A percentile compares a stretch with the other conserved stretches of the same genome.
Evolutionary conservation across 257 asterid species (phyloP).

Genomic region (Capsicum rhomboideum): DNA sequence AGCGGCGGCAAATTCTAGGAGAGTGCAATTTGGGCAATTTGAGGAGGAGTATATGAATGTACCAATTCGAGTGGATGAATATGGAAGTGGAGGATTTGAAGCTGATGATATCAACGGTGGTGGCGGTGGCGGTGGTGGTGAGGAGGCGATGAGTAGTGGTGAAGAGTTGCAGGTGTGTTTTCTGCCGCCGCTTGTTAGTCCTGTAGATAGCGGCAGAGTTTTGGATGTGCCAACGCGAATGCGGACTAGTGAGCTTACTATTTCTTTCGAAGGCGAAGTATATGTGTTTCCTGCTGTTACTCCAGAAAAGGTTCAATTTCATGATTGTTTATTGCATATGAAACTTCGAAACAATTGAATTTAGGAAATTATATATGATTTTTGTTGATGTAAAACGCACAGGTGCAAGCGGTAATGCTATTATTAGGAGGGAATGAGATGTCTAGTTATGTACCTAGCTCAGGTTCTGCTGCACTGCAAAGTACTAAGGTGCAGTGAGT

Average conservation of each 20-base stretch:
- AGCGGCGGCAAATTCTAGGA: neutral
- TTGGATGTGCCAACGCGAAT: neutral
- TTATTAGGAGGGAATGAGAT: constrained; percentile 30
- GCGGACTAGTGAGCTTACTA: constrained; percentile 42
- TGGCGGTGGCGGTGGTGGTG: constrained; percentile 5
- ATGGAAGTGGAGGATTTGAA: constrained; percentile 39
- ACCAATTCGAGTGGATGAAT: constrained; percentile 33
- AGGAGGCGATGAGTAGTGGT: constrained; percentile 15
- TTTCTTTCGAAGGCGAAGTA: constrained; percentile 56
- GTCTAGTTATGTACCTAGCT: constrained; percentile 13
- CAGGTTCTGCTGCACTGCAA: constrained; percentile 17
- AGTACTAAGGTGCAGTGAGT: constrained; percentile 24
- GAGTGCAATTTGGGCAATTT: neutral
- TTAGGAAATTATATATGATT: neutral
- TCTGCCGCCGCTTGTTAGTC: constrained; percentile 7
- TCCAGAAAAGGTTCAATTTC: constrained; percentile 36
- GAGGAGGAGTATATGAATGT: constrained; percentile 10
- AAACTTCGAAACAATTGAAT: too few species aligned
- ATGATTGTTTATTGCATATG: too few species aligned
- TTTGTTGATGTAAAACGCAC: neutral
- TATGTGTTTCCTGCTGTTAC: constrained; percentile 59
- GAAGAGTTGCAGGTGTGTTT: constrained; percentile 21
- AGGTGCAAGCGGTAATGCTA: constrained; percentile 40
- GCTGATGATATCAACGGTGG: constrained; percentile 24
- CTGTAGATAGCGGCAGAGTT: constrained; percentile 11